Percentiles rank a stretch among this genome's conserved stretches.
phyloP scores from a whole-genome alignment of 352 stramenopile genomes.

The Globisporangium barbulae region DNA sequence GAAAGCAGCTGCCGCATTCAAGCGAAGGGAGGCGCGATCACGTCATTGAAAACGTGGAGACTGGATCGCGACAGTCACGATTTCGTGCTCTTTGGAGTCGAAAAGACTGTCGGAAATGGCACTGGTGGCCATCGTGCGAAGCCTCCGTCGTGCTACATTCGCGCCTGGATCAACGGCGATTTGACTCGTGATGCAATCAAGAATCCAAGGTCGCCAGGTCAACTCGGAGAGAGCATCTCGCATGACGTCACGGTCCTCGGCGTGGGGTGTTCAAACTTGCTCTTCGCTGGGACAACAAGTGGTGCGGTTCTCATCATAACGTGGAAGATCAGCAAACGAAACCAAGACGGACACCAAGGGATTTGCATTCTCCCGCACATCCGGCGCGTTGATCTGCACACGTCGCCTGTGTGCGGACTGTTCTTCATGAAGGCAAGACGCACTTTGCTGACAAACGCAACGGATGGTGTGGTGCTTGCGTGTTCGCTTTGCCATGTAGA shows the following conservation, averaged over 20 bases:
- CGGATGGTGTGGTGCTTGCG: slow-evolving; percentile 38
- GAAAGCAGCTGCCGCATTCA: slow-evolving; percentile 27
- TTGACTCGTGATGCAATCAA: slow-evolving; percentile 37
- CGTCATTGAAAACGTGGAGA: slow-evolving; percentile 26
- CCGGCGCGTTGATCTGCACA: slow-evolving; percentile 47
- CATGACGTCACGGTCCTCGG: slow-evolving; percentile 45
- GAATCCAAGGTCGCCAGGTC: background rate
- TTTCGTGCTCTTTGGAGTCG: slow-evolving; percentile 50
- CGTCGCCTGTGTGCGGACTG: slow-evolving; percentile 34
- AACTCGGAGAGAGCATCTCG: slow-evolving; percentile 21
- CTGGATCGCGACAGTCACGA: slow-evolving; percentile 44
- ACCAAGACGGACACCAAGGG: slow-evolving; percentile 17
- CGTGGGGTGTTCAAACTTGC: slow-evolving; percentile 31
- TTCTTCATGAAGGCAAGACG: slow-evolving; percentile 31
- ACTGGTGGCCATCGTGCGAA: background rate
- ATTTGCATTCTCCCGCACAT: slow-evolving; percentile 31
- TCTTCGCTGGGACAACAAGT: slow-evolving; percentile 42
- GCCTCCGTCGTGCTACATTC: slow-evolving; percentile 24
- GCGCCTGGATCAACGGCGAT: slow-evolving; percentile 56
- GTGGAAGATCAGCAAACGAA: slow-evolving; percentile 37
- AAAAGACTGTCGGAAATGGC: slow-evolving; percentile 20
- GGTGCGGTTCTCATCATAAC: slow-evolving; percentile 45
- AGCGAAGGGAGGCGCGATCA: slow-evolving; percentile 20
- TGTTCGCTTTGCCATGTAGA: slow-evolving; percentile 20
- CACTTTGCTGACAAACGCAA: slow-evolving; percentile 39